A percentile compares a stretch with the other conserved stretches of the same genome.
These are phyloP conservation scores for Ogataea paradorogensis DNA, from an alignment of 805 yeast species.

Conservation along the genomic window DNA sequence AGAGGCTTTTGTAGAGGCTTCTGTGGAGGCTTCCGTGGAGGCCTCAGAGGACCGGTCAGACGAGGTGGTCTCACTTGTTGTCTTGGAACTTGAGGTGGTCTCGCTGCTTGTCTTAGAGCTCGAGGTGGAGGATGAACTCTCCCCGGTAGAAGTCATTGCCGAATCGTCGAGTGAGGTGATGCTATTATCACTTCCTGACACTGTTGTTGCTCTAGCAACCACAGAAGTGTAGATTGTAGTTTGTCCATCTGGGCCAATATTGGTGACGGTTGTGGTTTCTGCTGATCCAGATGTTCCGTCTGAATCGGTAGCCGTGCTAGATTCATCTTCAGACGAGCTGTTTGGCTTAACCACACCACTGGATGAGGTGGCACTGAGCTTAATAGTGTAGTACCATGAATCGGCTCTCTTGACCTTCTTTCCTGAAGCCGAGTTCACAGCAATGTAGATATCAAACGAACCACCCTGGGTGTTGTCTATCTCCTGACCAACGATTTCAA, in stretches of 20 bases:
- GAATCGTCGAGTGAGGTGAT: slow-evolving; percentile 6
- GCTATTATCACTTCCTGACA: not conserved
- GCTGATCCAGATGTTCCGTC: not conserved
- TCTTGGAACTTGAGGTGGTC: too few species aligned
- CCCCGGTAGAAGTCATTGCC: slow-evolving; percentile 1
- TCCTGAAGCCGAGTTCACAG: slow-evolving; percentile 3
- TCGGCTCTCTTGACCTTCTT: slow-evolving; percentile 8
- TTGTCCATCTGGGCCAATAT: slow-evolving; percentile 1
- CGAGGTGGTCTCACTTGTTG: too few species aligned
- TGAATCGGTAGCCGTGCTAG: slow-evolving; percentile 1
- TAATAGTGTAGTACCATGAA: slow-evolving; percentile 10
- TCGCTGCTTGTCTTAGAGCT: too few species aligned
- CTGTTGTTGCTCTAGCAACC: not conserved
- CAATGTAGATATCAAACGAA: slow-evolving; percentile 7
- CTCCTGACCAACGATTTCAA: slow-evolving; percentile 11
- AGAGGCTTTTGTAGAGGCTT: not conserved
- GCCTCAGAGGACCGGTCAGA: too few species aligned
- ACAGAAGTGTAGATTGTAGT: slow-evolving; percentile 2
- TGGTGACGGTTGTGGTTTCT: slow-evolving; percentile 2
- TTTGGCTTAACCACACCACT: slow-evolving; percentile 8
- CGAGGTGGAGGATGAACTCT: too few species aligned
- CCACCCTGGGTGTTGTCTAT: slow-evolving; percentile 5
- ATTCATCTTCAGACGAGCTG: not conserved
- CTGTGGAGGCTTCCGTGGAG: too few species aligned
- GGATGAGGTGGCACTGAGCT: slow-evolving; percentile 8